Evolutionary conservation across 2,329 filamentous ascomycete genomes (phyloP).

Genomic region (Cladophialophora bantiana): DNA sequence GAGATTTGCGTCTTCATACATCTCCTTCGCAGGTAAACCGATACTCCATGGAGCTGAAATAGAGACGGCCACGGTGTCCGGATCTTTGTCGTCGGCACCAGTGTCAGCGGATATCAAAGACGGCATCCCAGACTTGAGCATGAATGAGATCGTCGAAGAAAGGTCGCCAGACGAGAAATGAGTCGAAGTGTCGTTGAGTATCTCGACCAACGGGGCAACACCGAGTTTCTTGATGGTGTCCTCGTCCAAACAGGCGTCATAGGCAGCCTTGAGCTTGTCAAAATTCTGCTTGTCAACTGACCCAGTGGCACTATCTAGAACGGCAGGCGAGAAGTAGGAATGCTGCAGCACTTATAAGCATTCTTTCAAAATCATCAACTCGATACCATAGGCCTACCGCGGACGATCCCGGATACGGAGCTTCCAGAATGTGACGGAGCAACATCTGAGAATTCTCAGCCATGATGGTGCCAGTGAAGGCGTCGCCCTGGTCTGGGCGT

Average conservation of each 20-base stretch:
- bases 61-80: conserved; percentile 60
- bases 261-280: conserved; percentile 68
- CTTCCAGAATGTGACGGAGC: conserved; percentile 69
- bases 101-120: conserved; percentile 46
- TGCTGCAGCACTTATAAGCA: conserved; percentile 28
- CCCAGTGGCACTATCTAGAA: conserved; percentile 24
- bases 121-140: conserved; percentile 48
- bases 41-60: conserved; percentile 55
- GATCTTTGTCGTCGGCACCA: conserved; percentile 61
- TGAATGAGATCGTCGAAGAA: conserved; percentile 47
- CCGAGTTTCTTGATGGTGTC: conserved; percentile 63
- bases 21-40: conserved; percentile 68
- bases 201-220: conserved; percentile 61
- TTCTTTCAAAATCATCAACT: conserved; percentile 43
- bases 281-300: conserved; percentile 63
- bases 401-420: conserved; percentile 53
- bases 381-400: conserved; percentile 44
- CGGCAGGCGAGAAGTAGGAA: conserved; percentile 34
- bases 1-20: conserved; percentile 64
- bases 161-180: conserved; percentile 40
- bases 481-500: conserved; percentile 67
- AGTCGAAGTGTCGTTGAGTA: conserved; percentile 62
- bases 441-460: conserved; percentile 64
- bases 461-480: conserved; percentile 68
- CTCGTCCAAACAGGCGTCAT: conserved; percentile 71